Percentiles rank a stretch among this genome's conserved stretches.
Conservation (phyloP, 257 asterid genomes). For the Henckelia pumila region DNA sequence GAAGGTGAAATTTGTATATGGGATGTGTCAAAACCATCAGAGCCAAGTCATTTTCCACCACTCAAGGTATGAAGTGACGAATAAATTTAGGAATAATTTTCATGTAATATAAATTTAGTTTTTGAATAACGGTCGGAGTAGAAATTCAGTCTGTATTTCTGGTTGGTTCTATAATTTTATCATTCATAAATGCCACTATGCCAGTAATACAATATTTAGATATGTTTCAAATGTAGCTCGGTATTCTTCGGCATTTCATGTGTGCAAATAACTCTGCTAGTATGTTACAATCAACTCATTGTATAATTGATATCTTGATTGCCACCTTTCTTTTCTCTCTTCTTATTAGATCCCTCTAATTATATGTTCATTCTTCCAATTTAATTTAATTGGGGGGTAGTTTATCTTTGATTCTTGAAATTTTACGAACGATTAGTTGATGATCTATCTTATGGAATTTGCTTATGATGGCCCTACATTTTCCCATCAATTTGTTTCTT, state of each 20-base stretch:
- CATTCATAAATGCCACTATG: too few species aligned
- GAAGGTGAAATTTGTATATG: constrained; percentile 96
- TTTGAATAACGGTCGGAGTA: neutral
- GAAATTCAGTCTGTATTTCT: neutral
- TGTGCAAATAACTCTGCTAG: neutral
- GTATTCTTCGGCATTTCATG: neutral
- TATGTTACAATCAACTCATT: too few species aligned
- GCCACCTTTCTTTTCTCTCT: neutral
- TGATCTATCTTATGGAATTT: constrained; percentile 12
- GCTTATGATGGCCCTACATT: neutral
- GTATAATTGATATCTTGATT: neutral
- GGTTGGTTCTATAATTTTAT: neutral
- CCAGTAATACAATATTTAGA: too few species aligned
- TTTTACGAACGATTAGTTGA: neutral
- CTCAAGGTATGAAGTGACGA: constrained; percentile 56
- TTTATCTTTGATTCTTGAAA: neutral
- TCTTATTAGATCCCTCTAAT: neutral
- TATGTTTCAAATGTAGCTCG: neutral
- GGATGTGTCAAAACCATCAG: constrained; percentile 80
- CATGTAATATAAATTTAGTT: constrained; percentile 11
- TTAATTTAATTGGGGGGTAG: neutral
- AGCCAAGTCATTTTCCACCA: constrained; percentile 80
- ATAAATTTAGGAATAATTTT: constrained; percentile 11
- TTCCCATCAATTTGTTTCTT: constrained; percentile 9
- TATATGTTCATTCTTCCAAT: neutral